Conservation (phyloP, 495 filamentous ascomycete genomes). For the Achaetomiella virescens region DNA sequence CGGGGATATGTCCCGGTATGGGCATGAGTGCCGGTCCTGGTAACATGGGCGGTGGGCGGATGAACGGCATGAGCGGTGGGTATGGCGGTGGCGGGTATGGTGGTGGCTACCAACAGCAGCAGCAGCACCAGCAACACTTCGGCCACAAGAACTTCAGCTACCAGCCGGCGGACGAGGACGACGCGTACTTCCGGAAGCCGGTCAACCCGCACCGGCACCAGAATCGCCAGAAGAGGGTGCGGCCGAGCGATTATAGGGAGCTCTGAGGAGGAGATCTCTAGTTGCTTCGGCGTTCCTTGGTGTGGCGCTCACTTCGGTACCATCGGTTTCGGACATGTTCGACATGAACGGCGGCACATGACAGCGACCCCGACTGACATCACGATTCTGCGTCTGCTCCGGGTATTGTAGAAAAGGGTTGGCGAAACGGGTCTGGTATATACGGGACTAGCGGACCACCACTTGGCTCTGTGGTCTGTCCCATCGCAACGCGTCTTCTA, state of each 20-base stretch:
- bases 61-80: constrained; percentile 24
- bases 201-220: constrained; percentile 92
- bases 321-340: no score
- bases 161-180: constrained; percentile 79
- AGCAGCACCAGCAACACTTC: constrained; percentile 16
- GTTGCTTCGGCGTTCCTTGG: no score
- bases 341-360: no score
- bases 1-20: constrained; percentile 12
- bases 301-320: no score
- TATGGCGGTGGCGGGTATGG: constrained; percentile 6
- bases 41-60: constrained; percentile 13
- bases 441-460: no score
- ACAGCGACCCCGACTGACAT: no score
- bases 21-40: not conserved
- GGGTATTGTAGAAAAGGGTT: no score
- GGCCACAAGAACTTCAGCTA: constrained; percentile 43
- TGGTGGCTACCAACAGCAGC: constrained; percentile 20
- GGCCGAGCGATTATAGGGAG: constrained; percentile 85
- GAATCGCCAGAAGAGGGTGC: constrained; percentile 64
- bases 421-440: no score
- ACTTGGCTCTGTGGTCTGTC: no score
- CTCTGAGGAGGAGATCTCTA: constrained; percentile 44
- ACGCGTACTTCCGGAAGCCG: constrained; percentile 91
- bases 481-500: no score
- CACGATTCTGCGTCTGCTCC: no score